Conservation (phyloP, 192 early-diverging fungal genomes). For the Linderina pennispora region DNA sequence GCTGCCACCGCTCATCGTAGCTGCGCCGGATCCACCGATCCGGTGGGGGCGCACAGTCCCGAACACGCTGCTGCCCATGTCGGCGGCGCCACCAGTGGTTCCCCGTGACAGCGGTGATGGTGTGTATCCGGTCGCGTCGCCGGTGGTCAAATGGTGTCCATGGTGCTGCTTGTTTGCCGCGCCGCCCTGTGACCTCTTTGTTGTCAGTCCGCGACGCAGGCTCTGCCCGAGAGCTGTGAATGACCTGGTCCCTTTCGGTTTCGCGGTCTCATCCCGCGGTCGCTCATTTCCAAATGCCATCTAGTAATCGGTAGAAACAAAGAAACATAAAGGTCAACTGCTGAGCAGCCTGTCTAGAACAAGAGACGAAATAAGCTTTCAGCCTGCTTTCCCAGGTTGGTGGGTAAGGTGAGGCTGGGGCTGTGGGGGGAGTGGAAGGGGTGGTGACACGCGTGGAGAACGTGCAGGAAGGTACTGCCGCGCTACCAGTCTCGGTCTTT, state of each 20-base stretch:
- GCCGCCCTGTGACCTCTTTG: too few relatives aligned
- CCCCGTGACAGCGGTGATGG: conserved; percentile 35
- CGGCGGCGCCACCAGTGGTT: conserved; percentile 1
- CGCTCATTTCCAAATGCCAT: conserved; percentile 42
- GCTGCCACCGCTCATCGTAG: not conserved
- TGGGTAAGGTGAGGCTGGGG: too few relatives aligned
- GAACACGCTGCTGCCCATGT: not conserved
- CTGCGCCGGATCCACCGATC: not conserved
- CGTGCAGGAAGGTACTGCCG: too few relatives aligned
- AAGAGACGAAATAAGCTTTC: too few relatives aligned
- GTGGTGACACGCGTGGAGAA: too few relatives aligned
- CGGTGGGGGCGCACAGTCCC: not conserved
- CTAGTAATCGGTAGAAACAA: conserved; percentile 1
- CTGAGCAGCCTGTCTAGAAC: too few relatives aligned
- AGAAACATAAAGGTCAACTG: not conserved
- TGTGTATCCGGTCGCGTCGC: conserved; percentile 15
- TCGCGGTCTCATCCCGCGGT: conserved; percentile 41
- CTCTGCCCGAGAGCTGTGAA: conserved; percentile 37
- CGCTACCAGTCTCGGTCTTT: too few relatives aligned
- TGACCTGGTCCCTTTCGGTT: conserved; percentile 35
- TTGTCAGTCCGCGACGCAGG: conserved; percentile 40
- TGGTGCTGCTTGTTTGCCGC: conserved; percentile 1
- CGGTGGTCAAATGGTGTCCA: conserved; percentile 4
- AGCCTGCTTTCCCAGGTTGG: too few relatives aligned
- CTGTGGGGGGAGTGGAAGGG: too few relatives aligned